Evolutionary conservation across 805 yeast species (phyloP).

Genomic region (Starmerella vaccinii): DNA sequence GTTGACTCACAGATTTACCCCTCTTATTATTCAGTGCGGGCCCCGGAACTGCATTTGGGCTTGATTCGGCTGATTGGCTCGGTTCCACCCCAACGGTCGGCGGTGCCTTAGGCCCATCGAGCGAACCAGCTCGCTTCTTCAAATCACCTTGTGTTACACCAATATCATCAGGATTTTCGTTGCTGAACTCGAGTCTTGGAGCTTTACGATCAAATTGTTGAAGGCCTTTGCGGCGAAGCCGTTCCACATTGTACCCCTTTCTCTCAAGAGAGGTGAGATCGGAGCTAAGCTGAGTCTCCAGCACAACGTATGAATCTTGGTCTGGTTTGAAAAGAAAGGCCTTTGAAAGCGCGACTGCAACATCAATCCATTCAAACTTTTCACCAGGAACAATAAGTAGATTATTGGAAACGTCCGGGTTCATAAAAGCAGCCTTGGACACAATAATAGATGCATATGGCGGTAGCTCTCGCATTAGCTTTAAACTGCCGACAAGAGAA

Average conservation of each 20-base stretch:
- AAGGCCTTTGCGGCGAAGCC: constrained; percentile 24
- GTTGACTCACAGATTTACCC: no score
- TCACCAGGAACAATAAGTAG: constrained; percentile 23
- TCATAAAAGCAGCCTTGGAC: constrained; percentile 22
- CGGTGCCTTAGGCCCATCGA: no score
- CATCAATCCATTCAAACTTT: constrained; percentile 32
- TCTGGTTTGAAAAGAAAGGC: constrained; percentile 27
- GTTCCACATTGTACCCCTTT: constrained; percentile 34
- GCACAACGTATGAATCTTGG: constrained; percentile 33
- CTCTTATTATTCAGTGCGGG: no score
- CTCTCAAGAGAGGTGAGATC: constrained; percentile 28
- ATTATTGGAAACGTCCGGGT: constrained; percentile 5
- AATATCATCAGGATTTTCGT: background rate
- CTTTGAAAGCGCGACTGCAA: constrained; percentile 30
- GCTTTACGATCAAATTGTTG: background rate
- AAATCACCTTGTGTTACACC: no score
- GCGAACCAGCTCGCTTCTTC: no score
- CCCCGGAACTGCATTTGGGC: no score
- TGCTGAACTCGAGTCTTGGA: background rate
- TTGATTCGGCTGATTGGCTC: no score
- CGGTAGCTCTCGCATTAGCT: constrained; percentile 24
- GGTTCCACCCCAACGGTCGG: no score
- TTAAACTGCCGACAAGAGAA: constrained; percentile 24
- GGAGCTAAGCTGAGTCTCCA: constrained; percentile 31
- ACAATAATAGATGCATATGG: constrained; percentile 22